These are phyloP conservation scores for Allium cepa DNA, from an alignment of 106 monocot species.

Conservation along the genomic window DNA sequence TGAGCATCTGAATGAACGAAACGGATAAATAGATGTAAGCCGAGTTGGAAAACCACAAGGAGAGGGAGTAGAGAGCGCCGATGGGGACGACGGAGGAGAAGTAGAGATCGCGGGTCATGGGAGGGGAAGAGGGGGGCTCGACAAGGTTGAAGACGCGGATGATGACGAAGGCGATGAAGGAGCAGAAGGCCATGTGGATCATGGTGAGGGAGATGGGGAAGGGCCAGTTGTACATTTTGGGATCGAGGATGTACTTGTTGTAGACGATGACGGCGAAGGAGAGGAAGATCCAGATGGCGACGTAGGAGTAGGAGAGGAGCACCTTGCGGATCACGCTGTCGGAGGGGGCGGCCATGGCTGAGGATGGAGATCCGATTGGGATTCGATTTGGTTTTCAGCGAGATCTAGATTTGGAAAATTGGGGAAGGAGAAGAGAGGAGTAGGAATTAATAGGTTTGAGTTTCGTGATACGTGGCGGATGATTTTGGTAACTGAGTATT, in stretches of 20 bases:
- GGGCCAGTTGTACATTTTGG: conserved; percentile 44
- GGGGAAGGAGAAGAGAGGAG: no score
- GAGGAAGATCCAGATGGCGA: conserved; percentile 35
- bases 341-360: neutral
- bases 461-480: no score
- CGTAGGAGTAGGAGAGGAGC: conserved; percentile 30
- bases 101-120: conserved; percentile 35
- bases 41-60: conserved; percentile 55
- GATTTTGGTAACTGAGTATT: no score
- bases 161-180: conserved; percentile 31
- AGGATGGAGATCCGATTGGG: no score
- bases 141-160: conserved; percentile 30
- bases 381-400: no score
- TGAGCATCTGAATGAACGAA: conserved; percentile 61
- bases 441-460: no score
- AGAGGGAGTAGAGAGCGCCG: conserved; percentile 41
- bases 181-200: conserved; percentile 49
- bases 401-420: no score
- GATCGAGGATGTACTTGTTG: conserved; percentile 54
- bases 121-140: conserved; percentile 15
- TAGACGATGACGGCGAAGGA: conserved; percentile 43
- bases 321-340: conserved; percentile 29
- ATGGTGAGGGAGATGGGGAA: conserved; percentile 47
- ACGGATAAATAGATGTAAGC: conserved; percentile 59
- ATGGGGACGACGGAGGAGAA: conserved; percentile 44